Percentiles rank a stretch among this genome's conserved stretches.
Evolutionary conservation across 2,329 filamentous ascomycete genomes (phyloP).

Genomic region (Westerdykella aurantiaca): DNA sequence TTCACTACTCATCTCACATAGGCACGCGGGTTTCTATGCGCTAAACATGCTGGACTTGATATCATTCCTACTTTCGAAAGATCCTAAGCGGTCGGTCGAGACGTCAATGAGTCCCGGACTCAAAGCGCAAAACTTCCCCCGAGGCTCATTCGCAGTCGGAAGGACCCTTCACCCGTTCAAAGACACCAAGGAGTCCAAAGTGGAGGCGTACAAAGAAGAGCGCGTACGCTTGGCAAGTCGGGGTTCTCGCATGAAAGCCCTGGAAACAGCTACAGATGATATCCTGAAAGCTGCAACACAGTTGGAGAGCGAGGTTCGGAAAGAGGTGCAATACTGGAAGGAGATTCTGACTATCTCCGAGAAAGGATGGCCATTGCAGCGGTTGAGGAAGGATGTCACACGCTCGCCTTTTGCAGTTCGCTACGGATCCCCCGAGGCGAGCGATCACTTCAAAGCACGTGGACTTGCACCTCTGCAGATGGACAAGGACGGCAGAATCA

Average conservation of each 20-base stretch:
- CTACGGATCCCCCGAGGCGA: constrained; percentile 78
- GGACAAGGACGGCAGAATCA: constrained; percentile 66
- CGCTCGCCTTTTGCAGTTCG: constrained; percentile 79
- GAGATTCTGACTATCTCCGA: constrained; percentile 75
- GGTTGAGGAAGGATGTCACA: constrained; percentile 19
- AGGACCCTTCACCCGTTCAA: constrained; percentile 15
- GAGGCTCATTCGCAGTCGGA: constrained; percentile 26
- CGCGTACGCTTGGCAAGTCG: constrained; percentile 42
- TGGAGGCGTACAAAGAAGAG: constrained; percentile 34
- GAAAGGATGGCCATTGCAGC: constrained; percentile 71
- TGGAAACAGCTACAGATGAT: constrained; percentile 68
- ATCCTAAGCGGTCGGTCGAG: constrained; percentile 21
- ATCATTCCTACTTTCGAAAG: constrained; percentile 27
- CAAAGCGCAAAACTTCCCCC: constrained; percentile 33
- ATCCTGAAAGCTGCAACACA: constrained; percentile 66
- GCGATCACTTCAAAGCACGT: constrained; percentile 55
- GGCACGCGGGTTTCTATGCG: constrained; percentile 27
- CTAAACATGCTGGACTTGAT: constrained; percentile 30
- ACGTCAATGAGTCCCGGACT: constrained; percentile 25
- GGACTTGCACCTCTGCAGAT: constrained; percentile 78
- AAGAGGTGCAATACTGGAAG: constrained; percentile 84
- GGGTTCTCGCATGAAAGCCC: constrained; percentile 73
- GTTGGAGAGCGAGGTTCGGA: constrained; percentile 68
- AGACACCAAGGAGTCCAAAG: constrained; percentile 15
- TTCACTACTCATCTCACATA: constrained; percentile 3